A percentile compares a stretch with the other conserved stretches of the same genome.
Evolutionary conservation across 192 early-diverging fungal genomes (phyloP).

Genomic region (Backusella parvicylindrica): DNA sequence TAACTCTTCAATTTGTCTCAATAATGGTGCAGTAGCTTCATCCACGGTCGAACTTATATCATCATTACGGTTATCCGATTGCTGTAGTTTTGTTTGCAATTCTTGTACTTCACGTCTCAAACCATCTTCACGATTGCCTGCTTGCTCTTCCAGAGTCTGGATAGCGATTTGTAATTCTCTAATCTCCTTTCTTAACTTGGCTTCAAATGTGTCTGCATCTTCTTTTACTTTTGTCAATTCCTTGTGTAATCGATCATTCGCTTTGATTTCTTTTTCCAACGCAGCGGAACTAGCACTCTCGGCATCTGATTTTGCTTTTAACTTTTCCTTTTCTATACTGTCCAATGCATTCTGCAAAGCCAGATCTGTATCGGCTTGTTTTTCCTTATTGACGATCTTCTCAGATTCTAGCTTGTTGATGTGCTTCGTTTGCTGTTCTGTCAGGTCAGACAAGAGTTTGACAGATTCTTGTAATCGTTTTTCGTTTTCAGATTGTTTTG

Average conservation of each 20-base stretch:
- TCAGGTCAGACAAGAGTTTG: constrained; percentile 19
- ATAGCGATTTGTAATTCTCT: constrained; percentile 44
- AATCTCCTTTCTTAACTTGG: constrained; percentile 31
- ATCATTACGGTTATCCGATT: constrained; percentile 36
- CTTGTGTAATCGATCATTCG: constrained; percentile 41
- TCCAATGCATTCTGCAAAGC: not conserved
- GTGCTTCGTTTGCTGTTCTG: constrained; percentile 29
- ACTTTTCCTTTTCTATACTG: constrained; percentile 11
- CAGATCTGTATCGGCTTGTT: constrained; percentile 3
- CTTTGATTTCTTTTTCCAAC: constrained; percentile 44
- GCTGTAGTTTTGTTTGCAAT: constrained; percentile 40
- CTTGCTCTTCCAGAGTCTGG: constrained; percentile 37
- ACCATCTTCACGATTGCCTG: constrained; percentile 41
- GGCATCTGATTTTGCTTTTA: constrained; percentile 24
- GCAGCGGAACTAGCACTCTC: constrained; percentile 38
- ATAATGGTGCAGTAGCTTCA: constrained; percentile 40
- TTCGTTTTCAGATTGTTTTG: constrained; percentile 37
- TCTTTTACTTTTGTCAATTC: constrained; percentile 33
- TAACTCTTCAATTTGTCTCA: constrained; percentile 43
- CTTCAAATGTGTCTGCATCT: constrained; percentile 29
- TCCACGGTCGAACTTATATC: constrained; percentile 36
- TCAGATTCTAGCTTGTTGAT: constrained; percentile 28
- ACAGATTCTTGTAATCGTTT: constrained; percentile 31
- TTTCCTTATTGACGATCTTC: not conserved
- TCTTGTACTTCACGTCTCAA: constrained; percentile 30